Conservation (phyloP, 1,284 basidiomycete species). For the Ceraceosorus guamensis region DNA sequence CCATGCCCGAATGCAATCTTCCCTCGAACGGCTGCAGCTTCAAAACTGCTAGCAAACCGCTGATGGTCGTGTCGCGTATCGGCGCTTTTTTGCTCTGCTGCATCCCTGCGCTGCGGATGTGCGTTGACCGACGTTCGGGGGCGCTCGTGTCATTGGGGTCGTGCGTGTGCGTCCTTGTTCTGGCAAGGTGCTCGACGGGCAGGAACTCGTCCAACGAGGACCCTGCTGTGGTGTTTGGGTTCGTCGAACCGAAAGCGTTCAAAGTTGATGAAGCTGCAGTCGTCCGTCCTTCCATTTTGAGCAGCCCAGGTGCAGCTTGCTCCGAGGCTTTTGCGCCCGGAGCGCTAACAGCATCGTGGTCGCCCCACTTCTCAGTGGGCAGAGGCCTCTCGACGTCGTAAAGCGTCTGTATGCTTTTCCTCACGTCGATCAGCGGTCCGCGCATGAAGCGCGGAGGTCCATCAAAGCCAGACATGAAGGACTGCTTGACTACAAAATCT, state of each 20-base stretch:
- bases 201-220: slow-evolving; percentile 1
- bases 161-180: background rate
- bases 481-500: slow-evolving; percentile 68
- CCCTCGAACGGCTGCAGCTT: slow-evolving; percentile 46
- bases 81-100: too few relatives aligned
- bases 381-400: slow-evolving; percentile 24
- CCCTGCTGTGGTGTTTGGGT: too few relatives aligned
- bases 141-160: background rate
- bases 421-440: slow-evolving; percentile 42
- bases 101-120: too few relatives aligned
- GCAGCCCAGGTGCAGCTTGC: too few relatives aligned
- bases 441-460: slow-evolving; percentile 24
- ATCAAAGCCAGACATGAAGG: slow-evolving; percentile 59
- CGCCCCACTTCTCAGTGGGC: slow-evolving; percentile 6
- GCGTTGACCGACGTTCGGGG: background rate
- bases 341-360: too few relatives aligned
- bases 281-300: too few relatives aligned
- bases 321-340: slow-evolving; percentile 1
- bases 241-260: background rate
- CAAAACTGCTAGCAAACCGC: slow-evolving; percentile 24
- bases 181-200: background rate
- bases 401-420: slow-evolving; percentile 36
- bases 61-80: slow-evolving; percentile 19
- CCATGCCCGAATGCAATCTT: slow-evolving; percentile 52
- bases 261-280: too few relatives aligned